phyloP scores from a whole-genome alignment of 2,329 filamentous ascomycete species.

The Penicillium frequentans region DNA sequence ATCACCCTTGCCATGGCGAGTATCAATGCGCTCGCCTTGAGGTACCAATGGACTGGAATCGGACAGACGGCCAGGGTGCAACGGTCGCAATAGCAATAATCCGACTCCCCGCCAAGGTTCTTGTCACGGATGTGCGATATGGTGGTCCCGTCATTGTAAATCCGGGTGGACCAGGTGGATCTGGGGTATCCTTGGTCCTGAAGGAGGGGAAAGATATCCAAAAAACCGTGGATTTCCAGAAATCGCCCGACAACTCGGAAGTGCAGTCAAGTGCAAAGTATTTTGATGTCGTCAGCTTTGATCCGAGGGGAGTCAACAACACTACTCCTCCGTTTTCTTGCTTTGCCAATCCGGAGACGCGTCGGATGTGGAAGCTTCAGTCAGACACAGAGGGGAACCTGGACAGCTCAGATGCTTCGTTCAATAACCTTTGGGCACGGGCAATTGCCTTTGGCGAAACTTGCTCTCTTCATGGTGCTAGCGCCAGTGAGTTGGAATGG shows the following conservation, averaged over 20 bases:
- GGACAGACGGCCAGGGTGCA: background rate
- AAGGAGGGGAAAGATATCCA: background rate
- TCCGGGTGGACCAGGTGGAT: background rate
- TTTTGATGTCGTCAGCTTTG: background rate
- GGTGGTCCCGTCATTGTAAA: background rate
- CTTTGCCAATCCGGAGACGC: background rate
- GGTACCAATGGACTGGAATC: background rate
- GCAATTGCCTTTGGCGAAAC: background rate
- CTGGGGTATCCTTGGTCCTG: background rate
- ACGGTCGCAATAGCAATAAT: background rate
- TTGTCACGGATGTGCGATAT: background rate
- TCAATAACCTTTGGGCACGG: background rate
- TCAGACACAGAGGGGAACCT: background rate
- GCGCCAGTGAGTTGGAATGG: background rate
- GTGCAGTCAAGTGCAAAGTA: background rate
- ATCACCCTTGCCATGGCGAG: background rate
- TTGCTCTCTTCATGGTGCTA: background rate
- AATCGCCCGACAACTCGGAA: background rate
- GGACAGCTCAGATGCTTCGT: background rate
- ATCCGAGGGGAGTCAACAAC: background rate
- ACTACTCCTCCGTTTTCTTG: background rate
- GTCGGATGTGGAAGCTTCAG: background rate
- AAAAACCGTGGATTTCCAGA: background rate
- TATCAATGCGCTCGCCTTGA: background rate
- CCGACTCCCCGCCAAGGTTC: background rate